Evolutionary conservation across 164 flowering plant genomes (phyloP), one percentile per base, ranked within the genome.

Genomic region (Vitis rupestris): DNA sequence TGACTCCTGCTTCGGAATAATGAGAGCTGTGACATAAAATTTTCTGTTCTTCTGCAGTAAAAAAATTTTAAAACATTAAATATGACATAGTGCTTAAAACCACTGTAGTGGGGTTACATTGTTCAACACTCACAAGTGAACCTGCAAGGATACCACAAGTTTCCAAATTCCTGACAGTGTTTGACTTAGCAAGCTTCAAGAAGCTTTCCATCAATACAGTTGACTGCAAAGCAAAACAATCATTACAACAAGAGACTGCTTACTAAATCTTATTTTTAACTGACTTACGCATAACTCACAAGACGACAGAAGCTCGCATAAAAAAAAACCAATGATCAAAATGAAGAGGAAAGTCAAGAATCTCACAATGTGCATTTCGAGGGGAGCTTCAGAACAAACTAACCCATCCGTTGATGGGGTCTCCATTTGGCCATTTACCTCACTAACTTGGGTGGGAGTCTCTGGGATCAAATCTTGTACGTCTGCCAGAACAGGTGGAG

Each of bases 81-180:
- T 23, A 52, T 61, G 48, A 10, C 7, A 23, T 23, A 57, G 27
- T 55, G 11, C 50, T 30, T 4, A 59, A 59, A 17, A 31, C 59
- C 9, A 59, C 44, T 3, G 44, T 37, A 72, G 51, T 58, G 19
- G 5, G 30, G 50, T 7, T 63, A 66, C n/a, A 15, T 17, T 27
- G 63, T 52, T 66, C 31, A 65, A 49, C 27, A 81, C 97, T 83
- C 82, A 95, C 99, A 69, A 95, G 97, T 75, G 86, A 85, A 69
- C 99, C 99, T 2, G 97, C 98, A 76, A 95, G 97, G 64, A 95
- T 79, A 30, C 99, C 99, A 81, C 99, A 95, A 29, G 98, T 95
- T 82, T 95, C 99, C 63, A 95, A 79, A 76, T 95, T 89, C 66
- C 76, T 91, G 16, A 83, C 75, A 9, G 98, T 95, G 72, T 95